Conservation (phyloP, 2,329 filamentous ascomycete species). For the Ophiostoma montium region DNA sequence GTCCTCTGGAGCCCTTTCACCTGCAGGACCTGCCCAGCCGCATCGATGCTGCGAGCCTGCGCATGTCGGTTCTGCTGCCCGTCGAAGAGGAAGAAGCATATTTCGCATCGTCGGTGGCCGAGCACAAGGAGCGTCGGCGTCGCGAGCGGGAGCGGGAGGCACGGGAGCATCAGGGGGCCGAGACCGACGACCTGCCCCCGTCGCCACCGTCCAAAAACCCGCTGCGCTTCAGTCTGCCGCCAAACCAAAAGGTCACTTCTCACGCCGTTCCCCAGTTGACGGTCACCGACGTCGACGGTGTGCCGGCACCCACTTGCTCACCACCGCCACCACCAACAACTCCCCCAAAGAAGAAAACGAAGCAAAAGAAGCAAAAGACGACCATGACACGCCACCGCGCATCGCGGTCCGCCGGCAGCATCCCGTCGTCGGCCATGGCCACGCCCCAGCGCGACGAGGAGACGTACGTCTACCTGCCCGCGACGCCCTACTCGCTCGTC, state of each 20-base stretch:
- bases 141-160: slow-evolving; percentile 1
- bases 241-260: neutral
- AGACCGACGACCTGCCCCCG: slow-evolving; percentile 15
- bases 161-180: neutral
- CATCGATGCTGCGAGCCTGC: slow-evolving; percentile 26
- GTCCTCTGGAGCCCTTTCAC: slow-evolving; percentile 35
- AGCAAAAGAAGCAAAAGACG: neutral
- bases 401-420: neutral
- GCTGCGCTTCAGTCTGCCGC: slow-evolving; percentile 7
- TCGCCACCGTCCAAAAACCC: slow-evolving; percentile 21
- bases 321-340: too few species aligned
- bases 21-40: slow-evolving; percentile 32
- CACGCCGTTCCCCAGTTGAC: slow-evolving; percentile 28
- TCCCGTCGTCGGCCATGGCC: slow-evolving; percentile 2
- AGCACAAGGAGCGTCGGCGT: slow-evolving; percentile 5
- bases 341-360: neutral
- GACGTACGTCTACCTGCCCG: slow-evolving; percentile 31
- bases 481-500: slow-evolving; percentile 34
- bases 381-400: neutral
- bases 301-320: slow-evolving; percentile 1
- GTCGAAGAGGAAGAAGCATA: slow-evolving; percentile 17
- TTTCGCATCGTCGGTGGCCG: slow-evolving; percentile 8
- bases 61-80: slow-evolving; percentile 17
- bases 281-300: slow-evolving; percentile 13
- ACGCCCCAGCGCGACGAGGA: slow-evolving; percentile 4